Conservation (phyloP, 257 asterid species). For the Plantago elongata region DNA sequence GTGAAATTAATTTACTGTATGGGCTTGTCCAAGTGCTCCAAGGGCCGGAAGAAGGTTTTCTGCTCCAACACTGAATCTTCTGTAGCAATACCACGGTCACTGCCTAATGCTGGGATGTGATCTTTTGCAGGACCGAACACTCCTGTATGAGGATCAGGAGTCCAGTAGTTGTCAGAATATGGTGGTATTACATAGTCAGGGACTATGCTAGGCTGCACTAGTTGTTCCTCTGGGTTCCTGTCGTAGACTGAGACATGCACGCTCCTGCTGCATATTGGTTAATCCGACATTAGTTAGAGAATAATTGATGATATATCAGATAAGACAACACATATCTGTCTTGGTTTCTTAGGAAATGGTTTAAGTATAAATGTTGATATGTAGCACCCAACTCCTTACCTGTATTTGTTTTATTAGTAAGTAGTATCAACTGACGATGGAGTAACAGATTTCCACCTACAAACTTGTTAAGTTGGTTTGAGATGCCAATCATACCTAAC, state of each 20-base stretch:
- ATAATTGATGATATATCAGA: too few species aligned
- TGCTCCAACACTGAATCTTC: slow-evolving; percentile 66
- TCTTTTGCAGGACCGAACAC: slow-evolving; percentile 72
- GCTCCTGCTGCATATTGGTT: slow-evolving; percentile 41
- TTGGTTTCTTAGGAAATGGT: too few species aligned
- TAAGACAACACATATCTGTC: too few species aligned
- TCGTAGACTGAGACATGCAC: slow-evolving; percentile 74
- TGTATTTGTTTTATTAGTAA: too few species aligned
- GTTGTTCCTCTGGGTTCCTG: slow-evolving; percentile 69
- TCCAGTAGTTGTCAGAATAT: slow-evolving; percentile 60
- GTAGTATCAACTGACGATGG: too few species aligned
- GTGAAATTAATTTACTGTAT: slow-evolving; percentile 12
- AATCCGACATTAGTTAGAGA: too few species aligned
- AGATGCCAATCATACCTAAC: too few species aligned
- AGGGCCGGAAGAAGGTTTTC: slow-evolving; percentile 77
- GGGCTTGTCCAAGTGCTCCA: slow-evolving; percentile 84
- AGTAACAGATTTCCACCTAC: too few species aligned
- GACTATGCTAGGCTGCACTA: slow-evolving; percentile 35
- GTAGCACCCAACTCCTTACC: too few species aligned
- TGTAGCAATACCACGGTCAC: slow-evolving; percentile 11
- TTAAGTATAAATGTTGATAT: too few species aligned
- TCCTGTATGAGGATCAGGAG: slow-evolving; percentile 81
- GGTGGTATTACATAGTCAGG: slow-evolving; percentile 54
- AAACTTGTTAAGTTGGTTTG: too few species aligned
- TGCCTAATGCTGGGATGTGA: slow-evolving; percentile 22